Evolutionary conservation across 2,329 filamentous ascomycete species (phyloP).

Genomic region (Epichloe elymi): DNA sequence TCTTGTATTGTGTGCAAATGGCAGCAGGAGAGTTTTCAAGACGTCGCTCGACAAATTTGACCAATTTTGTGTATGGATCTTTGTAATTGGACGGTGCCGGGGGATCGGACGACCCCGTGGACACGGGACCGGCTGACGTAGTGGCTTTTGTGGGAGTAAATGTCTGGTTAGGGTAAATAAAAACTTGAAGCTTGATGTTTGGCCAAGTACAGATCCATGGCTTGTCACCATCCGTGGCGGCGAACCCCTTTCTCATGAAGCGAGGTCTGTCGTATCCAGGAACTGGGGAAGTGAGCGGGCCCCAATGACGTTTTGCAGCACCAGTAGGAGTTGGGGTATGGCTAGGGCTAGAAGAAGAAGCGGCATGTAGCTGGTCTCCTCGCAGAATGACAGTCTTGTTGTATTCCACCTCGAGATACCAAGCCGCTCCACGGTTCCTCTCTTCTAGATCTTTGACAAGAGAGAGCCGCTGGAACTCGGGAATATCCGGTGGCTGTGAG

Average conservation of each 20-base stretch:
- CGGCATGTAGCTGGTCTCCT: constrained; percentile 22
- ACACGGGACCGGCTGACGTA: background rate
- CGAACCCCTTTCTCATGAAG: constrained; percentile 11
- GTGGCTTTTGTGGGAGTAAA: constrained; percentile 20
- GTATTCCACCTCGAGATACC: constrained; percentile 37
- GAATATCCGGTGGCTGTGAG: constrained; percentile 36
- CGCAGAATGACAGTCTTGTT: constrained; percentile 44
- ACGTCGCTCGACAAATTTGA: constrained; percentile 44
- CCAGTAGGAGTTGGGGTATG: constrained; percentile 7
- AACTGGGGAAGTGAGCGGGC: constrained; percentile 6
- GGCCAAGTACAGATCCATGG: constrained; percentile 49
- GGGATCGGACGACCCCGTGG: background rate
- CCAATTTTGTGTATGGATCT: constrained; percentile 34
- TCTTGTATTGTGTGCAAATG: constrained; percentile 35
- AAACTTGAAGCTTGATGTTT: constrained; percentile 39
- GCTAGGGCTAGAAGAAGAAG: background rate
- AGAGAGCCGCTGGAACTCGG: constrained; percentile 23
- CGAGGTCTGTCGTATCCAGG: constrained; percentile 14
- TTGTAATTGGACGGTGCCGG: constrained; percentile 8
- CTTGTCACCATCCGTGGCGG: constrained; percentile 32
- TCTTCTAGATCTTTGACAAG: constrained; percentile 41
- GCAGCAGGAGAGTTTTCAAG: constrained; percentile 20
- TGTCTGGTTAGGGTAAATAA: constrained; percentile 43
- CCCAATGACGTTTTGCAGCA: constrained; percentile 16
- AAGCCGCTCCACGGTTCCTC: constrained; percentile 36